Evolutionary conservation across 805 yeast species (phyloP).

Genomic region (Grigorovia yakushimaensis): DNA sequence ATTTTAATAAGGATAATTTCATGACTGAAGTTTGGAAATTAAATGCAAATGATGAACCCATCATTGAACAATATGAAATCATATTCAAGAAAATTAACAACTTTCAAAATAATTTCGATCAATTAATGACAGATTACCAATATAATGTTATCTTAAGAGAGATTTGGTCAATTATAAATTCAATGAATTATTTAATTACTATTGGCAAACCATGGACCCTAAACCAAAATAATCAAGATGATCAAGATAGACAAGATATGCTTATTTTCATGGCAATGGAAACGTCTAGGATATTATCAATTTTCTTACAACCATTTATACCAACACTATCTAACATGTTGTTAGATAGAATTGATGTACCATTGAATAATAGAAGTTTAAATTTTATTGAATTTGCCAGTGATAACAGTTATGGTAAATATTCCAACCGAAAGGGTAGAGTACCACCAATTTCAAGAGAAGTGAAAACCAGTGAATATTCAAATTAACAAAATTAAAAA

Average conservation of each 20-base stretch:
- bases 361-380: slow-evolving; percentile 31
- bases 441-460: slow-evolving; percentile 35
- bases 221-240: slow-evolving; percentile 5
- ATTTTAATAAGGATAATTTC: neutral
- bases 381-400: slow-evolving; percentile 43
- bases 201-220: slow-evolving; percentile 66
- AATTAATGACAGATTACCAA: slow-evolving; percentile 37
- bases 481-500: neutral
- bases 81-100: slow-evolving; percentile 29
- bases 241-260: slow-evolving; percentile 35
- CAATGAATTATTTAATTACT: slow-evolving; percentile 62
- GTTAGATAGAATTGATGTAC: slow-evolving; percentile 56
- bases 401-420: slow-evolving; percentile 52
- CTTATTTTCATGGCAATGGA: slow-evolving; percentile 63
- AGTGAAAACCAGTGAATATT: neutral
- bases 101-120: slow-evolving; percentile 33
- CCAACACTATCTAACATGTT: slow-evolving; percentile 52
- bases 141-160: slow-evolving; percentile 45
- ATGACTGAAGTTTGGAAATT: no score
- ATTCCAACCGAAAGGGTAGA: slow-evolving; percentile 43
- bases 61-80: slow-evolving; percentile 11
- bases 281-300: slow-evolving; percentile 53
- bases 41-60: neutral
- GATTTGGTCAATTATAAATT: slow-evolving; percentile 50
- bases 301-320: slow-evolving; percentile 61